phyloP scores from a whole-genome alignment of 2,329 filamentous ascomycete species.

The Aureobasidium sp. region DNA sequence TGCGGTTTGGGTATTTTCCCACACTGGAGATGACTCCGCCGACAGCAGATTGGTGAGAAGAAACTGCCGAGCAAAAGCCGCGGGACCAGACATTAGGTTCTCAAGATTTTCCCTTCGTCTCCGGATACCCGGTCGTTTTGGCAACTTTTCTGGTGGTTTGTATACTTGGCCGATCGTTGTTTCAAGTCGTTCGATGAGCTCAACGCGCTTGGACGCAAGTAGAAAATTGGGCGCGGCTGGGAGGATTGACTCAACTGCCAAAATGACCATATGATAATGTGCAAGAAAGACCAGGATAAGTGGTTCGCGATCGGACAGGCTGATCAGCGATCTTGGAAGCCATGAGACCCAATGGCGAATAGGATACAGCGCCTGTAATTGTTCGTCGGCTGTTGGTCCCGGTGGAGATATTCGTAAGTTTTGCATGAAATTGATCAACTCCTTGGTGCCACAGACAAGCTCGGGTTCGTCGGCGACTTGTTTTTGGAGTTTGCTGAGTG shows the following conservation, averaged over 20 bases:
- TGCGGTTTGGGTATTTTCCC: background rate
- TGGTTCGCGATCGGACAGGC: background rate
- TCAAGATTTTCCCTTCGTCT: background rate
- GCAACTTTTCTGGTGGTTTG: background rate
- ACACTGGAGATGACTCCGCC: background rate
- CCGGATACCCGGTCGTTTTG: background rate
- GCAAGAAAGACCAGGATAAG: background rate
- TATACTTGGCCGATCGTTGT: background rate
- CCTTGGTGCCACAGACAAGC: constrained; percentile 7
- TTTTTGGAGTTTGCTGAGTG: background rate
- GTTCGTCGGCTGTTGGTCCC: background rate
- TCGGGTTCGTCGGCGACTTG: constrained; percentile 1
- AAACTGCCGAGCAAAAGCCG: constrained; percentile 2
- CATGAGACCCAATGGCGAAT: constrained; percentile 8
- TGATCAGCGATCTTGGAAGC: constrained; percentile 1
- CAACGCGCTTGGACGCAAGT: background rate
- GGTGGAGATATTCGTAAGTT: constrained; percentile 6
- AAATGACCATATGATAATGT: constrained; percentile 8
- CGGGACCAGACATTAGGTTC: constrained; percentile 1
- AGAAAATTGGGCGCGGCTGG: background rate
- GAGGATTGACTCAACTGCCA: constrained; percentile 3
- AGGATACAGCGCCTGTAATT: constrained; percentile 3
- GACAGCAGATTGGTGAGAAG: background rate
- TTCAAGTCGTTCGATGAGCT: constrained; percentile 3
- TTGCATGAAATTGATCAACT: constrained; percentile 6